A percentile compares a stretch with the other conserved stretches of the same genome.
phyloP scores from a whole-genome alignment of 768 basidiomycete species.

The Calocera cornea region DNA sequence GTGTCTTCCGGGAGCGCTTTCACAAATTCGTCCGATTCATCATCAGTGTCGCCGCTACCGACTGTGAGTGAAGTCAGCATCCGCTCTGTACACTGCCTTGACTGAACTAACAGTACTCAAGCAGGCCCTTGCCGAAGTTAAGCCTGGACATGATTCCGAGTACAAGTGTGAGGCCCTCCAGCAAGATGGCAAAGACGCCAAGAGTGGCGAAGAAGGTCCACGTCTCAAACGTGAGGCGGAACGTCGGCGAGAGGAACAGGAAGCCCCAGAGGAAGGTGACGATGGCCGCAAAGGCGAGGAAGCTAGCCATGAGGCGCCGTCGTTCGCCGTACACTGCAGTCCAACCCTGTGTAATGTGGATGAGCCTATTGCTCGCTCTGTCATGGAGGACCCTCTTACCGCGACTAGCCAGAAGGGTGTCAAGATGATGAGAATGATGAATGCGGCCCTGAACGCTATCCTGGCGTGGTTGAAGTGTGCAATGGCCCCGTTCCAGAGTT shows the following conservation, averaged over 20 bases:
- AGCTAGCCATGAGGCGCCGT: constrained; percentile 43
- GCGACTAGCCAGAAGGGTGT: constrained; percentile 20
- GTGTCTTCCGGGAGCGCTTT: neutral
- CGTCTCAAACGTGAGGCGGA: constrained; percentile 60
- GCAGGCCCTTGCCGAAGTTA: constrained; percentile 67
- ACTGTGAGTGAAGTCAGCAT: neutral
- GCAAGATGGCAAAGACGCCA: constrained; percentile 41
- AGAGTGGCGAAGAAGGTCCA: constrained; percentile 66
- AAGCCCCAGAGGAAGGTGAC: constrained; percentile 57
- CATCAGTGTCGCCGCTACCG: neutral
- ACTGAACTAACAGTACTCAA: constrained; percentile 43
- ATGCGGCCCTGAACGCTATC: constrained; percentile 40
- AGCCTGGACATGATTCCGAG: constrained; percentile 53
- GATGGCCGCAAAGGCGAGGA: constrained; percentile 44
- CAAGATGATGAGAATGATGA: constrained; percentile 47
- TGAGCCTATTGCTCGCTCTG: neutral
- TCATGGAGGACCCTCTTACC: neutral
- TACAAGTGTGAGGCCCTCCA: constrained; percentile 42
- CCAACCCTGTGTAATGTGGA: constrained; percentile 47
- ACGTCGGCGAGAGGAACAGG: constrained; percentile 54
- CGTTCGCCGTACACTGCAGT: constrained; percentile 56
- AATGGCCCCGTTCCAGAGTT: constrained; percentile 52
- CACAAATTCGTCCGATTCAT: neutral
- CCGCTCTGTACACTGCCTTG: no score
- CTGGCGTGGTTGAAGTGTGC: constrained; percentile 37